phyloP scores from a whole-genome alignment of 768 basidiomycete species.

The Russula olivacea region DNA sequence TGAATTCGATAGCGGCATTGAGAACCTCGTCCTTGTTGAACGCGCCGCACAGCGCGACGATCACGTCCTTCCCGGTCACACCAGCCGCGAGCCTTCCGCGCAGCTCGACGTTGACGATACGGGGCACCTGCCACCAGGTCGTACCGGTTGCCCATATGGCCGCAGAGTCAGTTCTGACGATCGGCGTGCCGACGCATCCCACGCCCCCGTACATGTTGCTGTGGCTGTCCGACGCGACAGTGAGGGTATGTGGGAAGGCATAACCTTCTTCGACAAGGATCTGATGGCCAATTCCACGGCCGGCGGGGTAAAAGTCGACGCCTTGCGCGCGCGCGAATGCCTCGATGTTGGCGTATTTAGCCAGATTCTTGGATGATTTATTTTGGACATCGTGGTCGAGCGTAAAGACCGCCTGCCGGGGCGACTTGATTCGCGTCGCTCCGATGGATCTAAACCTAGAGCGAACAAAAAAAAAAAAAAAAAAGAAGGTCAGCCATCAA shows the following conservation, averaged over 20 bases:
- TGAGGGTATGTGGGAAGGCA: slow-evolving; percentile 91
- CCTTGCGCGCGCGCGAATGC: slow-evolving; percentile 78
- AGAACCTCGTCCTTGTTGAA: slow-evolving; percentile 97
- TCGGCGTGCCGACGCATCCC: slow-evolving; percentile 94
- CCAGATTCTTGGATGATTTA: slow-evolving; percentile 79
- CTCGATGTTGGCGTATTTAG: slow-evolving; percentile 90
- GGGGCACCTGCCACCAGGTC: slow-evolving; percentile 99
- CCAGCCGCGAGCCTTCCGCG: slow-evolving; percentile 76
- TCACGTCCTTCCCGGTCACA: slow-evolving; percentile 97
- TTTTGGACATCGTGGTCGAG: slow-evolving; percentile 99
- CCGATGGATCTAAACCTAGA: slow-evolving; percentile 93
- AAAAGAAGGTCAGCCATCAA: neutral
- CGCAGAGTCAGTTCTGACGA: slow-evolving; percentile 91
- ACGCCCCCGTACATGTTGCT: slow-evolving; percentile 99
- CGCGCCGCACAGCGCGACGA: slow-evolving; percentile 90
- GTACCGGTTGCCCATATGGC: slow-evolving; percentile 97
- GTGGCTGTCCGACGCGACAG: slow-evolving; percentile 94
- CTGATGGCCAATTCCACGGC: slow-evolving; percentile 96
- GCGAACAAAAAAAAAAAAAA: neutral
- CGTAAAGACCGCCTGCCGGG: slow-evolving; percentile 87
- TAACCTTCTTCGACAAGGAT: slow-evolving; percentile 97
- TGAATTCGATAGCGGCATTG: slow-evolving; percentile 95
- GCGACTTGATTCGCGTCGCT: slow-evolving; percentile 74
- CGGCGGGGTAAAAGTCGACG: slow-evolving; percentile 95
- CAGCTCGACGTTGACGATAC: slow-evolving; percentile 93